Conservation (phyloP, 139 green algal genomes). For the Chlamydomonas applanata region DNA sequence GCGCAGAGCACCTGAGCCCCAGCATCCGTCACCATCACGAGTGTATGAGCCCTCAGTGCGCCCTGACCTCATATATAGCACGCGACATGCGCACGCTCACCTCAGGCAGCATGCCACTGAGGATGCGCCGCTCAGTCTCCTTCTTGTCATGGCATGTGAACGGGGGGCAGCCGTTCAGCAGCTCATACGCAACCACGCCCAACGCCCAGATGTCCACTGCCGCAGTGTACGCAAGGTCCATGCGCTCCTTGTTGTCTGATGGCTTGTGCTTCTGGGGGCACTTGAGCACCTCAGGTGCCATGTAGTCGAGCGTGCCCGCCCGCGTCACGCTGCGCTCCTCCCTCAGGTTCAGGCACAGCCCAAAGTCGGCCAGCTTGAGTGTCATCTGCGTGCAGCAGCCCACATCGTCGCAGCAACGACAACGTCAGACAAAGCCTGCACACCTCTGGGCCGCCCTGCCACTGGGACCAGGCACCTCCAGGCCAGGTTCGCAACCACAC, state of each 20-base stretch:
- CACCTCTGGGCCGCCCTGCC: no score
- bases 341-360: conserved; percentile 33
- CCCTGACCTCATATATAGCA: no score
- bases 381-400: conserved; percentile 9
- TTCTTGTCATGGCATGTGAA: conserved; percentile 27
- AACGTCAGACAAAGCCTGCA: background rate
- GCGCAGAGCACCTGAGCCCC: no score
- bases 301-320: conserved; percentile 50
- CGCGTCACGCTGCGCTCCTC: conserved; percentile 40
- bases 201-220: conserved; percentile 43
- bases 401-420: background rate
- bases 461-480: no score
- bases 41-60: no score
- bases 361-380: conserved; percentile 51
- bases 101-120: conserved; percentile 4
- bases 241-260: conserved; percentile 44
- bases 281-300: conserved; percentile 52
- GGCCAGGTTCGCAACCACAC: no score
- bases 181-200: conserved; percentile 54
- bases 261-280: conserved; percentile 53
- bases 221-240: conserved; percentile 37
- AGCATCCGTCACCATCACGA: no score
- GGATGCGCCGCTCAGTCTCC: conserved; percentile 5
- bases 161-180: conserved; percentile 43
- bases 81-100: no score